Base-by-base conservation (phyloP, 768 basidiomycete species). In the Termitomyces bulborhizus region DNA sequence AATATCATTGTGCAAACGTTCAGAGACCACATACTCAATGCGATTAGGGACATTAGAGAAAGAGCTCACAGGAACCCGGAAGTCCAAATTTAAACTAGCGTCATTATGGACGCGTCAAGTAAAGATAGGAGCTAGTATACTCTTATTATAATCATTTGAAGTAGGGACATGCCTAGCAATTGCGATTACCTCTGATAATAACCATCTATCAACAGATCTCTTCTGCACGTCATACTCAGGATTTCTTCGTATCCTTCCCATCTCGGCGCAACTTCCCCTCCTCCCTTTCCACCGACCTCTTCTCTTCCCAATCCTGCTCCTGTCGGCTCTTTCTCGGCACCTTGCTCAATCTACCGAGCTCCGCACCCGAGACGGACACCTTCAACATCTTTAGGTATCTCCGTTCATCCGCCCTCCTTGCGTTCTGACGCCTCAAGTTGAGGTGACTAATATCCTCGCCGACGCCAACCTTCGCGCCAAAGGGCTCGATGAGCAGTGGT, bases 361-460 rank as follows among this genome's bases (percentile, higher is more conserved):
- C 44, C 18, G 31, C 37, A 5, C 47, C 47, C 4, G 34, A 39
- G 6, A 6, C 15, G 2, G 44, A 31, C 55, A 54, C 69, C 52
- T 66, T 65, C 70, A 78, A 60, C 68, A 68, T 70, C 55, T 57
- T 60, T 18, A 80, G 63, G 39, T 81, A 78, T 47, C 66, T 66
- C 55, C 66, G 62, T 3, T 85, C 73, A 64, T 79, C 81, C 53
- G 57, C 69, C 46, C 68, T 64, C 54, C 85, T 66, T 24, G 77
- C 73, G 15, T 74, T 67, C 56, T 74, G 76, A 59, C 84, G 69
- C 53, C 82, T 71, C 60, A 71, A 78, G 66, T 76, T 88, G 54
- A 87, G 66, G 64, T 86, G 83, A 6, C 74, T 71, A 65, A 73
- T 75, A 60, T 87, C 83, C 46, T 72, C 73, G 4, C 73, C 76